Evolutionary conservation across 2,329 filamentous ascomycete genomes (phyloP), one percentile per base, ranked within the genome.

Genomic region (Hysterium pulicare): DNA sequence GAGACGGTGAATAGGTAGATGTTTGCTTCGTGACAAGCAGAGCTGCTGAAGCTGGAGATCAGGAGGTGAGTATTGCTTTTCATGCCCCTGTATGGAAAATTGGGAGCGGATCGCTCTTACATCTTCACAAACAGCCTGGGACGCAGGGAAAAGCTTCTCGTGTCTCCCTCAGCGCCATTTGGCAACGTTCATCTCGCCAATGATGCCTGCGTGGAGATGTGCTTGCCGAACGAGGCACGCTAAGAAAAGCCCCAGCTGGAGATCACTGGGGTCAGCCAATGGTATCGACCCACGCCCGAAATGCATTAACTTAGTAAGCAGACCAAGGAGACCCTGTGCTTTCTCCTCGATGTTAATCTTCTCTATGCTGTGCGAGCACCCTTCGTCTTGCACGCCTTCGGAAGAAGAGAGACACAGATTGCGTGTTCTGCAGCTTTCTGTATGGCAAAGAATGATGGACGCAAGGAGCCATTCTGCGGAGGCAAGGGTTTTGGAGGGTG

Each of bases 121-220:
- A 8, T 28, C 24, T 13, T 28, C 24, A 8, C 8, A 7, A 28
- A 28, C 24, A 28, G 24, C 24, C 24, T 7, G 8, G 24, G 24
- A 28, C 13, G 24, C 24, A 28, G 7, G 13, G n/a, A n/a, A n/a
- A n/a, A n/a, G n/a, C n/a, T n/a, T n/a, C n/a, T n/a, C n/a, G n/a
- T n/a, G n/a, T n/a, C n/a, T n/a, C n/a, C n/a, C n/a, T n/a, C n/a
- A n/a, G n/a, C n/a, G n/a, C n/a, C n/a, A n/a, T n/a, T 28, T 28
- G 37, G 16, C 10, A 26, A 20, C 8, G 24, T 23, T 39, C 37
- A 39, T 39, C 37, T 39, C 37, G 16, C 26, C 37, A 30, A 39
- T 39, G 6, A 31, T 10, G 10, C 37, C 23, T 31, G 37, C 15
- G n/a, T 19, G 10, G 16, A 5, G n/a, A 5, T 16, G 16, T 11